Evolutionary conservation across 148 eudicot species (phyloP).

Genomic region (Agrostemma githago): DNA sequence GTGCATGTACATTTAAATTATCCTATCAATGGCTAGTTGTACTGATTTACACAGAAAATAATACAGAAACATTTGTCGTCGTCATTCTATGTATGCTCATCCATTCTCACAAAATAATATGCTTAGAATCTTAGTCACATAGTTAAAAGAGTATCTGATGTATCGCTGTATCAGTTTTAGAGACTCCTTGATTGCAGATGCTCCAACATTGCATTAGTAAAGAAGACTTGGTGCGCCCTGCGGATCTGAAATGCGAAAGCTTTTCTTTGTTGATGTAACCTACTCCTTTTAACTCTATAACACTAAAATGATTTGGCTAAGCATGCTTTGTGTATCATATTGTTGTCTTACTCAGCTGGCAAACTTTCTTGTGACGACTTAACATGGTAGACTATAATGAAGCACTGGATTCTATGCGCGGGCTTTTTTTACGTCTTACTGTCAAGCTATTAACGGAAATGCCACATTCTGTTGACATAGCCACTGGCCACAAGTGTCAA

Average conservation of each 20-base stretch:
- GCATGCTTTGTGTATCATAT: background rate
- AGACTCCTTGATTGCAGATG: background rate
- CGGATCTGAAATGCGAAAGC: background rate
- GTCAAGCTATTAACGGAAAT: background rate
- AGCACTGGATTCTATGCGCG: background rate
- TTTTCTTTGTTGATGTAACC: background rate
- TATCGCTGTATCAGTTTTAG: background rate
- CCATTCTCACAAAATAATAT: background rate
- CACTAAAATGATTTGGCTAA: background rate
- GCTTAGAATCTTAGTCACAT: background rate
- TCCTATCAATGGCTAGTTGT: background rate
- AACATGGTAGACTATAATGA: background rate
- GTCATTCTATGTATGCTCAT: background rate
- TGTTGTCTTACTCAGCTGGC: background rate
- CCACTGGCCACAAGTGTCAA: background rate
- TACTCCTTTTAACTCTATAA: background rate
- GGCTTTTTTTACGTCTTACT: background rate
- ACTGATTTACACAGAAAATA: background rate
- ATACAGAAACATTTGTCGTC: background rate
- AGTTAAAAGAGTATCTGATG: background rate
- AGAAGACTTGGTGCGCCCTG: background rate
- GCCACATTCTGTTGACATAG: background rate
- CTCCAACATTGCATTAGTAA: background rate
- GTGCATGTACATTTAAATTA: slow-evolving; percentile 7
- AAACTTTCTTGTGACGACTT: background rate